Evolutionary conservation across 352 stramenopile genomes (phyloP), one percentile per base, ranked within the genome.

Genomic region (Hyphochytrium catenoides): DNA sequence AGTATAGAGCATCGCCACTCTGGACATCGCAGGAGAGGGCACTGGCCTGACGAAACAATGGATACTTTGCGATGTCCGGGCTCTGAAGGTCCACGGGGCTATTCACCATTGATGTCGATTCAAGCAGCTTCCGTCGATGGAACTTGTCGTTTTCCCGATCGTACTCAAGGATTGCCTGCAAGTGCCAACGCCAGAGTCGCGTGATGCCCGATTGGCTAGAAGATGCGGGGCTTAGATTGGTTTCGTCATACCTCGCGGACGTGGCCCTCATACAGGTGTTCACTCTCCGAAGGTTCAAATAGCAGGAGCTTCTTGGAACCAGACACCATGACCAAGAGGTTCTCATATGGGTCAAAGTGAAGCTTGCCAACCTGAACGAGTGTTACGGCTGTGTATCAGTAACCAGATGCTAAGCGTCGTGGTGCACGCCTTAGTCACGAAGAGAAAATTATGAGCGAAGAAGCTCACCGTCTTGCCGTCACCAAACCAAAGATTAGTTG

Each of bases 281-380:
- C 26, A 28, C 37, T 53, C 19, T 44, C 37, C 15, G 25, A 37
- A 6, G 44, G 40, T 14, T 44, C 31, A 19, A 43, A 42, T 7
- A 55, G 40, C 3, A 52, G 28, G 23, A 55, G 40, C 20, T 43
- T 17, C 26, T 55, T 55, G 4, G 21, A 7, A 20, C 48, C 48
- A 14, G 29, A 26, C 7, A 55, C 44, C 31, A 48, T 48, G 3
- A 48, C 22, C 30, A 55, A 36, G 7, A 54, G 17, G 39, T 52
- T 52, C 8, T 55, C 48, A 24, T 37, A 50, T n/a, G 48, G 20
- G 26, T 55, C 48, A 26, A 47, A 52, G 41, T 55, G 44, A 8
- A 43, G 18, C 21, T 47, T 50, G 11, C 47, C 43, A 5, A 44
- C 25, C 34, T 39, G n/a, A n/a, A n/a, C n/a, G n/a, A n/a, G n/a